Base-by-base conservation (phyloP, 139 green algal genomes). In the Gonium pectorale region DNA sequence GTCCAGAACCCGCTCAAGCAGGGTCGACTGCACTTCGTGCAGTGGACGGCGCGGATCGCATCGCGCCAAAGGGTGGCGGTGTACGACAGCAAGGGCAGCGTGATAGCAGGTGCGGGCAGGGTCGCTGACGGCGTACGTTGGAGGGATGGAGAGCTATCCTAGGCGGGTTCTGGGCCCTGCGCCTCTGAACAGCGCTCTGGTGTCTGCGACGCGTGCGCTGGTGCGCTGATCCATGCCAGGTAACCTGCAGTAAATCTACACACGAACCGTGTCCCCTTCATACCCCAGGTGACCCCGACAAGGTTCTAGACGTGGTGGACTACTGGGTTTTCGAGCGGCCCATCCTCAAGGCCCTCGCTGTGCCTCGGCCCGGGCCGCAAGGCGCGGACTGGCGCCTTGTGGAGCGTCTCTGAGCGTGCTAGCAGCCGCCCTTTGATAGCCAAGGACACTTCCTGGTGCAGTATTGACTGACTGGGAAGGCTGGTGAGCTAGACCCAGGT, bases 281-380 rank as follows among this genome's bases (percentile, higher is more conserved):
- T n/a, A n/a, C 33, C 52, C 60, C 81, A 51, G 90, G 90, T 5
- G 81, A 90, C 79, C 87, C 90, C 24, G 17, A 89, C 27, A 72
- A 73, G 40, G 68, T 87, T 13, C 41, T 91, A 5, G 80, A 89
- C 26, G 90, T 91, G 22, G 77, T 81, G 69, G 90, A 93, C 56
- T 67, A 87, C 70, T 93, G 90, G 87, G 84, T 93, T 67, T 86
- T 93, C 41, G 90, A 93, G 80, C 71, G 73, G 22, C 66, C 66
- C 22, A 79, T 78, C 79, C 49, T 79, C 17, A 86, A 79, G 35
- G 38, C 66, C n/a, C 46, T 0, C 38, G 35, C 68, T 21, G 31
- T 70, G 26, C 67, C 79, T 22, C 43, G 66, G 51, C 52, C 79
- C 26, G 78, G 78, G 44, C 79, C 79, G 26, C 37, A 44, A 37